Conservation (phyloP, 1,139 yeast species). For the Debaryomycetaceae sp. region DNA sequence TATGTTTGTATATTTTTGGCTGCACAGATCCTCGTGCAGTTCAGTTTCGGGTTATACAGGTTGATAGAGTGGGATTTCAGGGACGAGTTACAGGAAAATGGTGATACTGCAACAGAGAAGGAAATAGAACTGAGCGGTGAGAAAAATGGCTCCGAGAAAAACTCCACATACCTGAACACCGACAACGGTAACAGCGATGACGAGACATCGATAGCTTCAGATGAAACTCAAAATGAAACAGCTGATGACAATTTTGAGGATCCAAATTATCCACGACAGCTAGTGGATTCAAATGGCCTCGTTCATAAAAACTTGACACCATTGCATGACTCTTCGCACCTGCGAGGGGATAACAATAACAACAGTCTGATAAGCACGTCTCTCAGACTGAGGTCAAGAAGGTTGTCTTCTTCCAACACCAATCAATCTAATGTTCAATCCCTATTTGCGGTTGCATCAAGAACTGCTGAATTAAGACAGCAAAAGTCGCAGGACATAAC, state of each 20-base stretch:
- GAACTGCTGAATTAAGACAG: slow-evolving; percentile 37
- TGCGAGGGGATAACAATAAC: background rate
- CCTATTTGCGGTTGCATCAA: slow-evolving; percentile 12
- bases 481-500: slow-evolving; percentile 50
- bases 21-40: slow-evolving; percentile 65
- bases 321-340: background rate
- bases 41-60: slow-evolving; percentile 72
- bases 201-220: slow-evolving; percentile 1
- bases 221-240: background rate
- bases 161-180: background rate
- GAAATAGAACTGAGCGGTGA: slow-evolving; percentile 6
- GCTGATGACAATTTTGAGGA: background rate
- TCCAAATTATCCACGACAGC: background rate
- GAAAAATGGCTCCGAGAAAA: slow-evolving; percentile 1
- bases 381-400: background rate
- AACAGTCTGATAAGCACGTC: background rate
- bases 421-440: slow-evolving; percentile 10
- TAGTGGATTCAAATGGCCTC: background rate
- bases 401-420: slow-evolving; percentile 7
- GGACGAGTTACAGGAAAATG: slow-evolving; percentile 14
- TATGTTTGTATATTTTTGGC: slow-evolving; percentile 79
- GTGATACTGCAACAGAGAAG: background rate
- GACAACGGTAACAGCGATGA: slow-evolving; percentile 1
- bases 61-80: slow-evolving; percentile 71
- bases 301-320: background rate